Base-by-base conservation (phyloP, 495 filamentous ascomycete species). In the Glonium stellatum region DNA sequence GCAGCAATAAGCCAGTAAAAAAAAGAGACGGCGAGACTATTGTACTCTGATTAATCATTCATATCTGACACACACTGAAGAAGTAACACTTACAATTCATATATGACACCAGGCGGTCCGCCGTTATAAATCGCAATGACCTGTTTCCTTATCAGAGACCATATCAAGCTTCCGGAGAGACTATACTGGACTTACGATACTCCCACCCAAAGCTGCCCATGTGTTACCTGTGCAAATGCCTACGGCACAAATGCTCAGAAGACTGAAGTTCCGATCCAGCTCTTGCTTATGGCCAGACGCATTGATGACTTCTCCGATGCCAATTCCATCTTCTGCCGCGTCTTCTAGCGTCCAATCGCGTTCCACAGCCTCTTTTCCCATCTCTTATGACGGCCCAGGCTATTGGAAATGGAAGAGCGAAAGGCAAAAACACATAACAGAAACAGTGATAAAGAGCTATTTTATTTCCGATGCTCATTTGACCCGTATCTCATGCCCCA, bases 121-220 rank as follows among this genome's bases (percentile, higher is more conserved):
- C 82, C 82, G 69, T 81, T 84, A 57, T 79, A 72, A 1, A 72
- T 42, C 9, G 69, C 67, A 36, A 71, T 46, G 15, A 60, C 63
- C 67, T 69, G 48, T 21, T 53, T 34, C 8, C n/a, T 54, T 9
- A 47, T 64, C 44, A 50, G 55, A 18, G 10, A 36, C 19, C 12
- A 5, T 62, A 18, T 19, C 22, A 35, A 47, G 25, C 13, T 4
- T 42, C 49, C 25, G 2, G 48, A 23, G 22, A 21, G 13, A 39
- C 2, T 18, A 1, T 23, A 31, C 0, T 18, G 22, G 41, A 61
- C 73, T 42, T 54, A 77, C 72, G 57, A 82, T 75, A 67, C 74
- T 78, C 21, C 81, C 80, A 55, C 81, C 82, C 61, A 82, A 72
- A 4, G 80, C 81, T 27, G 79, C 78, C 83, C 83, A 86, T 21